phyloP scores from a whole-genome alignment of 495 filamentous ascomycete species.

The Cercophora samala region DNA sequence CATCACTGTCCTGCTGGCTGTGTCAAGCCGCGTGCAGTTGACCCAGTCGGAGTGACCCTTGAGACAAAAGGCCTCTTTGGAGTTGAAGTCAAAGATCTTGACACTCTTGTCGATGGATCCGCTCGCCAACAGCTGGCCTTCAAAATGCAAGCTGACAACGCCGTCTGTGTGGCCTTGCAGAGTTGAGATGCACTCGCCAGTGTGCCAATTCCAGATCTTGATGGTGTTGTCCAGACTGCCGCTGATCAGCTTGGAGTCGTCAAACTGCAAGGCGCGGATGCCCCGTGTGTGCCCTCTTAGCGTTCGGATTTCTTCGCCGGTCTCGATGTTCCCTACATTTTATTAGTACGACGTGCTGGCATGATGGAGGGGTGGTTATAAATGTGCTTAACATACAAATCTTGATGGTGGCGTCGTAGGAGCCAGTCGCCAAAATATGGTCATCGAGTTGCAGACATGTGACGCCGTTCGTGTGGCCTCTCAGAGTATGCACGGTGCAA shows the following conservation, averaged over 20 bases:
- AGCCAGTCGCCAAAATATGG: conserved; percentile 86
- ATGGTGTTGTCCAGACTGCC: conserved; percentile 52
- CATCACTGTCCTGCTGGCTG: conserved; percentile 74
- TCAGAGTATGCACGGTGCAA: conserved; percentile 74
- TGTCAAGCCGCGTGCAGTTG: conserved; percentile 84
- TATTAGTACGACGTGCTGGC: conserved; percentile 9
- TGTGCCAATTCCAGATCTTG: conserved; percentile 95
- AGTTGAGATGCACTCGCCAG: conserved; percentile 80
- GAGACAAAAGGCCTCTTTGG: conserved; percentile 71
- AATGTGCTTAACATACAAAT: conserved; percentile 63
- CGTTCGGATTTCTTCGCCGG: conserved; percentile 77
- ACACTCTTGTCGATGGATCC: conserved; percentile 86
- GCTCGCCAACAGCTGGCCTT: conserved; percentile 74
- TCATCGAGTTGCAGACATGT: conserved; percentile 97
- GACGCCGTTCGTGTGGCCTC: conserved; percentile 88
- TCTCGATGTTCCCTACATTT: conserved; percentile 68
- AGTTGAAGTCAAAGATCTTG: conserved; percentile 90
- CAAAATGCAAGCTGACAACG: conserved; percentile 82
- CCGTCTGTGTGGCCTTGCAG: conserved; percentile 73
- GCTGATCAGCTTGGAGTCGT: conserved; percentile 65
- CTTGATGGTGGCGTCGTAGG: conserved; percentile 91
- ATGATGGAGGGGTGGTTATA: no score
- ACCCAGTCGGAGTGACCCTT: conserved; percentile 91
- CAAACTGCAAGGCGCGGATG: conserved; percentile 87
- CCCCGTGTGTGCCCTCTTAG: conserved; percentile 76